A percentile compares a stretch with the other conserved stretches of the same genome.
phyloP scores from a whole-genome alignment of 2,329 filamentous ascomycete genomes.

The Helminthosporium solani region DNA sequence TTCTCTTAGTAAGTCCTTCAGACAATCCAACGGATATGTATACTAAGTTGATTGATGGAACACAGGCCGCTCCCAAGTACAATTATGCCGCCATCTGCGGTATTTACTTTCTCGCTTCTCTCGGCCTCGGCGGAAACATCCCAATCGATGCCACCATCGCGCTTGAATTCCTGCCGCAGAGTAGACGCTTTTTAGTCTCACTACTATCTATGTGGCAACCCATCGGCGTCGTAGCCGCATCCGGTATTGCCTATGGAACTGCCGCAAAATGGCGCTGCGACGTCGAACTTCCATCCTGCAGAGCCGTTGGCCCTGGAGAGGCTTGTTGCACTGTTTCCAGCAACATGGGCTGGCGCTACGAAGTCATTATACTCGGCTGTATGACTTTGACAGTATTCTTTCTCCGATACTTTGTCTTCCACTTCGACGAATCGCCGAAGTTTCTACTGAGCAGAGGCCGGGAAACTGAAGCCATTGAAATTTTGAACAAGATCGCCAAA shows the following conservation, averaged over 20 bases:
- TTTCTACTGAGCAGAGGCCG: conserved; percentile 26
- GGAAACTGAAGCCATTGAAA: conserved; percentile 29
- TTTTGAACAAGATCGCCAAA: conserved; percentile 29
- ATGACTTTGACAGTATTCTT: conserved; percentile 31
- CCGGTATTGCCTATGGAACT: conserved; percentile 29
- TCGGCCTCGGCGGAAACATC: conserved; percentile 31
- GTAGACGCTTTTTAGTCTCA: conserved; percentile 28
- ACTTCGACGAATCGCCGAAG: conserved; percentile 33
- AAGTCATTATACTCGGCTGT: conserved; percentile 27
- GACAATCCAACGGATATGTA: background rate
- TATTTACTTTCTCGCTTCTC: conserved; percentile 44
- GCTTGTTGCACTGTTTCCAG: conserved; percentile 23
- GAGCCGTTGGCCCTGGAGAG: conserved; percentile 14
- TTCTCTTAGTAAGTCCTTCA: conserved; percentile 30
- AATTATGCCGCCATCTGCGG: conserved; percentile 32
- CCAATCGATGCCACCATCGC: conserved; percentile 31
- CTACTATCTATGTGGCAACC: conserved; percentile 36
- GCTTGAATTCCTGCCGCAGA: conserved; percentile 29
- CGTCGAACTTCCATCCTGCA: conserved; percentile 19
- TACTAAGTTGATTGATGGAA: conserved; percentile 1
- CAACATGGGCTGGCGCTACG: conserved; percentile 37
- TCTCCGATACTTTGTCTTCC: conserved; percentile 31
- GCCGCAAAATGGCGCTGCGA: conserved; percentile 33
- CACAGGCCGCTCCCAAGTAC: conserved; percentile 30
- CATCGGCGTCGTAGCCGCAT: conserved; percentile 28